phyloP scores from a whole-genome alignment of 768 basidiomycete species.

The Amylocystis lapponica region DNA sequence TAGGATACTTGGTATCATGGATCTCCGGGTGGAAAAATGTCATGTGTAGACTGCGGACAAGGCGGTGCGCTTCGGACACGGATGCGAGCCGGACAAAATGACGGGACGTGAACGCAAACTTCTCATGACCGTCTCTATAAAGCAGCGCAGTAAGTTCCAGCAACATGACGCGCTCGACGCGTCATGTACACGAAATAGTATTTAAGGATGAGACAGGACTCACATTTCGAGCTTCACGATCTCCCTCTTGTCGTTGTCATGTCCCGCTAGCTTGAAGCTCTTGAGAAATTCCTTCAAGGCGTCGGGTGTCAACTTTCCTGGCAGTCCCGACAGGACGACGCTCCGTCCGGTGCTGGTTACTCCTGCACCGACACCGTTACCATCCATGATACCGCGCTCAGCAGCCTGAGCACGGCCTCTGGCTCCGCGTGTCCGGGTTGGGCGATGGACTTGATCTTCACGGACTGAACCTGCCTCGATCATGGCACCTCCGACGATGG shows the following conservation, averaged over 20 bases:
- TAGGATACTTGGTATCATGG: constrained; percentile 33
- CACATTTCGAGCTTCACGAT: constrained; percentile 48
- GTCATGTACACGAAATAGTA: no score
- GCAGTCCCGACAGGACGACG: constrained; percentile 60
- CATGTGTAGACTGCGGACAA: constrained; percentile 61
- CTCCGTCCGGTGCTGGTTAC: constrained; percentile 41
- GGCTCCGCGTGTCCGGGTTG: constrained; percentile 29
- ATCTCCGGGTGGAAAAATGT: constrained; percentile 36
- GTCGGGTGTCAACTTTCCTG: constrained; percentile 36
- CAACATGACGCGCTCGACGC: no score
- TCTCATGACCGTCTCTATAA: background rate
- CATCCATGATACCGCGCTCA: constrained; percentile 28
- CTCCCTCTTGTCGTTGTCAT: constrained; percentile 34
- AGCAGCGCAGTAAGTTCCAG: background rate
- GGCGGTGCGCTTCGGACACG: constrained; percentile 60
- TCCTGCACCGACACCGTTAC: constrained; percentile 48
- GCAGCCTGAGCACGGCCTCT: constrained; percentile 36
- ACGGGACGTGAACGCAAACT: constrained; percentile 30
- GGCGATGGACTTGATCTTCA: constrained; percentile 12
- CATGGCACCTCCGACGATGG: constrained; percentile 41
- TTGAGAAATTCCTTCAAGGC: constrained; percentile 37
- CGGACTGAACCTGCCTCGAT: constrained; percentile 34
- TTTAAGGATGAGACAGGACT: constrained; percentile 17
- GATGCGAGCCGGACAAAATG: constrained; percentile 52
- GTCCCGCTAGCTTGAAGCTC: constrained; percentile 37